A percentile compares a stretch with the other conserved stretches of the same genome.
These are phyloP conservation scores for Saccharum officinarum DNA, from an alignment of 176 grass and related monocot genomes.

Conservation along the genomic window DNA sequence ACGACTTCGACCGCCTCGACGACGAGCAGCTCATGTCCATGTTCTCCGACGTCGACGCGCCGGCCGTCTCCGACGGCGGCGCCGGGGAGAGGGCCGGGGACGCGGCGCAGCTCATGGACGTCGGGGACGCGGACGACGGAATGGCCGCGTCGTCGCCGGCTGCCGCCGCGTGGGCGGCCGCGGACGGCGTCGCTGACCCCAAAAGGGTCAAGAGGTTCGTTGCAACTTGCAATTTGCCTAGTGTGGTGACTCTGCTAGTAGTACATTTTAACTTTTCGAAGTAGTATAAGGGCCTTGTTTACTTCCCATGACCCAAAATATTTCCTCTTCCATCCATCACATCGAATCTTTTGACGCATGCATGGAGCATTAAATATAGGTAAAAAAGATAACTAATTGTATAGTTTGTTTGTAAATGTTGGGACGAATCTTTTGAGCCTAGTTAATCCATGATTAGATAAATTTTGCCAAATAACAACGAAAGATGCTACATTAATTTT, in stretches of 20 bases:
- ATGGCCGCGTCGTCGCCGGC: neutral
- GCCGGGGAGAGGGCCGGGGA: conserved; percentile 31
- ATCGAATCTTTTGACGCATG: too few relatives aligned
- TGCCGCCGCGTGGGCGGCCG: neutral
- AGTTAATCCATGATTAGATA: too few relatives aligned
- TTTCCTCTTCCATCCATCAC: too few relatives aligned
- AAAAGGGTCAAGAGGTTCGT: conserved; percentile 88
- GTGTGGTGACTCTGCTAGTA: neutral
- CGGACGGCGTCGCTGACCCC: conserved; percentile 53
- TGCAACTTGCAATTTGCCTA: neutral
- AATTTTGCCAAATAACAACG: too few relatives aligned
- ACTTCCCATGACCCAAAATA: too few relatives aligned
- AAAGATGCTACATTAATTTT: too few relatives aligned
- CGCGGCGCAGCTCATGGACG: conserved; percentile 42
- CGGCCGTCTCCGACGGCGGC: conserved; percentile 42
- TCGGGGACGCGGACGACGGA: conserved; percentile 48
- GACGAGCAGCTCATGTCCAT: conserved; percentile 99
- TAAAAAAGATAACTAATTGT: too few relatives aligned
- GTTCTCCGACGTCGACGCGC: conserved; percentile 79
- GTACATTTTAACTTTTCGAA: neutral
- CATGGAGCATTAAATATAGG: too few relatives aligned
- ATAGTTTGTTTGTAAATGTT: too few relatives aligned
- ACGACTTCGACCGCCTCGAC: conserved; percentile 87
- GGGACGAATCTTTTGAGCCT: too few relatives aligned
- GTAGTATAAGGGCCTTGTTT: too few relatives aligned